phyloP scores from a whole-genome alignment of 2,329 filamentous ascomycete species.

The Gremmenia infestans region DNA sequence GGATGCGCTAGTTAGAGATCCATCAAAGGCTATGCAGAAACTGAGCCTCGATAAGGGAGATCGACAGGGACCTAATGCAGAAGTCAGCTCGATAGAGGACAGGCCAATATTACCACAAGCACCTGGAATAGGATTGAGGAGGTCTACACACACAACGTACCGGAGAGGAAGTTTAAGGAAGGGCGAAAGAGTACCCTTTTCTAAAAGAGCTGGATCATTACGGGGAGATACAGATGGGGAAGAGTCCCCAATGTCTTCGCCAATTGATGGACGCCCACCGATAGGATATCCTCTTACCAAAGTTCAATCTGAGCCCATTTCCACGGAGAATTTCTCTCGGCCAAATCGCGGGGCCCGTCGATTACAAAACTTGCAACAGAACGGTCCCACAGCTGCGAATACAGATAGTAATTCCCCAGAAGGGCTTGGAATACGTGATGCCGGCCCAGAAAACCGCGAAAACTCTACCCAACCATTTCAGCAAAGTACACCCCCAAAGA shows the following conservation, averaged over 20 bases:
- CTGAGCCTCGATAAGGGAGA: constrained; percentile 42
- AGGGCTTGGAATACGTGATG: constrained; percentile 12
- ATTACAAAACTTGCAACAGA: constrained; percentile 21
- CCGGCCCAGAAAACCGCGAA: background rate
- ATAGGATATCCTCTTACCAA: constrained; percentile 42
- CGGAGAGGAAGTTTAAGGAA: constrained; percentile 79
- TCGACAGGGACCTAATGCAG: constrained; percentile 28
- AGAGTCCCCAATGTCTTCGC: constrained; percentile 44
- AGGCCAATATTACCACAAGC: constrained; percentile 79
- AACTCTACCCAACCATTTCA: constrained; percentile 6
- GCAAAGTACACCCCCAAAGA: constrained; percentile 29
- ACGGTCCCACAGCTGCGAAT: constrained; percentile 5
- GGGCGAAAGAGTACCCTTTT: constrained; percentile 69
- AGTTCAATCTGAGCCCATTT: constrained; percentile 65
- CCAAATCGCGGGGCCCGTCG: constrained; percentile 36
- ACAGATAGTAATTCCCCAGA: constrained; percentile 8
- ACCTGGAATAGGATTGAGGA: constrained; percentile 72
- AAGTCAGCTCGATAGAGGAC: constrained; percentile 53
- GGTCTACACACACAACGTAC: constrained; percentile 90
- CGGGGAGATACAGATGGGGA: constrained; percentile 56
- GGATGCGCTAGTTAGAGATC: constrained; percentile 79
- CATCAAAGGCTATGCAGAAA: constrained; percentile 64
- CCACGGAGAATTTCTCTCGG: constrained; percentile 57
- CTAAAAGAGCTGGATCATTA: constrained; percentile 61
- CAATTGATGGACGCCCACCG: constrained; percentile 38